phyloP scores from a whole-genome alignment of 2,329 filamentous ascomycete genomes.

The Aspergillus sp. region DNA sequence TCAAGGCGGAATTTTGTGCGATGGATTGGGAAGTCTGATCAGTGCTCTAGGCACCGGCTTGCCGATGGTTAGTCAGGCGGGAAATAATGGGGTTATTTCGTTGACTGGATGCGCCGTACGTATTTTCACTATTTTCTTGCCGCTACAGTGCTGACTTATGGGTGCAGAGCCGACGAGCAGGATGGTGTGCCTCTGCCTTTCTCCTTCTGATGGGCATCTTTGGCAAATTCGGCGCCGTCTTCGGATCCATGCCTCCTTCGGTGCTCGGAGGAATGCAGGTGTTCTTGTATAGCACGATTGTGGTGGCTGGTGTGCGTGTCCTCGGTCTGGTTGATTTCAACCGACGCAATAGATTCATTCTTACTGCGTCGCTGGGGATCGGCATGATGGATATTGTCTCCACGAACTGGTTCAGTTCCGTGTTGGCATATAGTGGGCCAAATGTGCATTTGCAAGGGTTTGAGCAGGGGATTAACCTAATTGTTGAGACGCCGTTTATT shows the following conservation, averaged over 20 bases:
- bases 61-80: conserved; percentile 77
- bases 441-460: conserved; percentile 72
- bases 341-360: conserved; percentile 78
- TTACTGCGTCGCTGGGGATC: conserved; percentile 72
- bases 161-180: conserved; percentile 69
- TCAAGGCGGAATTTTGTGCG: conserved; percentile 70
- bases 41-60: conserved; percentile 78
- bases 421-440: conserved; percentile 71
- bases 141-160: neutral
- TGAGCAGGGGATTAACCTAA: conserved; percentile 33
- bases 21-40: conserved; percentile 73
- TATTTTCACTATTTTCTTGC: neutral
- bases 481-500: conserved; percentile 35
- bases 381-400: conserved; percentile 72
- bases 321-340: conserved; percentile 72
- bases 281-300: conserved; percentile 76
- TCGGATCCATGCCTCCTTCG: conserved; percentile 71
- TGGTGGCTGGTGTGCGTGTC: conserved; percentile 76
- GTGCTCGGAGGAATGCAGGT: conserved; percentile 75
- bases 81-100: conserved; percentile 84
- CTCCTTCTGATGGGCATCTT: conserved; percentile 80
- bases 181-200: conserved; percentile 76
- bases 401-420: conserved; percentile 66
- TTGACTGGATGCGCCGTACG: conserved; percentile 70
- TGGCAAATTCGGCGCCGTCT: conserved; percentile 77